Base-by-base conservation (phyloP, 2,329 filamentous ascomycete genomes). In the Fusarium sterilihyphosum region DNA sequence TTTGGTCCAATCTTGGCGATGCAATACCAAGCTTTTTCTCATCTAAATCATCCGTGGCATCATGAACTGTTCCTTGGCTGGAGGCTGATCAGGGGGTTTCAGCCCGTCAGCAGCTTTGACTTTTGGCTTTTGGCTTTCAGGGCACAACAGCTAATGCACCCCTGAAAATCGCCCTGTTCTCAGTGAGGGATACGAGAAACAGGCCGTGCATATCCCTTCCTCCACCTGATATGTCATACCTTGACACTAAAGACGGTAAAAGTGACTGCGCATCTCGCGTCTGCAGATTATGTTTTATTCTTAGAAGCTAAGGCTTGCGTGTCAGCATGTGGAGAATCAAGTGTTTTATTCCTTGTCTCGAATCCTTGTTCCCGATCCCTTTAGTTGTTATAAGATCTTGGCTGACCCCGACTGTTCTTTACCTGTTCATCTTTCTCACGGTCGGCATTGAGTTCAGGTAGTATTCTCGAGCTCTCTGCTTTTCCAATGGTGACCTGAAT, bases 301-400 rank as follows among this genome's bases (percentile, higher is more conserved):
- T 74, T 75, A 75, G 72, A 70, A 59, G 18, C 50, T n/a, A 17
- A 38, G 35, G 53, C 50, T 63, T 61, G 71, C 64, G 71, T 69
- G 54, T 68, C 61, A 60, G 49, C 63, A 46, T 64, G 70, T 72
- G 72, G 64, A 64, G 44, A 37, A 37, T 9, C 47, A 37, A 65
- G 37, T 54, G 71, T 63, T 61, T 73, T 40, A 56, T 40, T 65
- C 60, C 44, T 43, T 65, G 69, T 73, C 70, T 70, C 57, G 18
- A 46, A 72, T 46, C 71, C 71, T 59, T 67, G 68, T 43, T 49
- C 40, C 26, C n/a, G 47, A 56, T 50, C 47, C 56, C 37, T 73
- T 49, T 38, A 49, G 49, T 38, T 73, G 49, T 26, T 75, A 74
- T 74, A 74, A 74, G 64, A 54, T 72, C 53, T 37, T 53, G 16